phyloP scores from a whole-genome alignment of 176 grass and related monocot genomes.

The Eragrostis curvula region DNA sequence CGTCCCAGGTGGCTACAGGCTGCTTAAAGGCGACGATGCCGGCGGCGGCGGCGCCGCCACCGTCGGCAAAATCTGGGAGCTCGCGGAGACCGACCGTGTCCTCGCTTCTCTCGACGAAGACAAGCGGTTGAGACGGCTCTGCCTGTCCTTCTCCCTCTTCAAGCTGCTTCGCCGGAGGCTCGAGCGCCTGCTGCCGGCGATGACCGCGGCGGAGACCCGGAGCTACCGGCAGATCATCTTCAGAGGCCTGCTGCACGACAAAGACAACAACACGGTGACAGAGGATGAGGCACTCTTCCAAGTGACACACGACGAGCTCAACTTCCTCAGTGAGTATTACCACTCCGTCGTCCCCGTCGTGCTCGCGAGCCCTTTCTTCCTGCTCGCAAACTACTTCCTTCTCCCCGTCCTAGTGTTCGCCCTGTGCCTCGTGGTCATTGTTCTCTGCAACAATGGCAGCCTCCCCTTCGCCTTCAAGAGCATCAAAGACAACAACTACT shows the following conservation, averaged over 20 bases:
- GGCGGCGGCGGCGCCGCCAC: background rate
- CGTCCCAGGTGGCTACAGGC: background rate
- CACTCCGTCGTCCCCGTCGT: background rate
- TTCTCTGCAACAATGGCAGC: conserved; percentile 11
- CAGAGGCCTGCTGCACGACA: background rate
- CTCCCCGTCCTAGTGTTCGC: background rate
- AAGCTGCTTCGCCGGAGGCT: background rate
- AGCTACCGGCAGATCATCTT: background rate
- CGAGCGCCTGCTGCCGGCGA: background rate
- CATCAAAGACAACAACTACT: background rate
- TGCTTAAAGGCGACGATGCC: background rate
- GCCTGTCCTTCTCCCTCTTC: background rate
- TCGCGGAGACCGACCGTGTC: background rate
- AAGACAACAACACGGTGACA: background rate
- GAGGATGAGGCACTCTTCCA: background rate
- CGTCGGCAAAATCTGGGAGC: background rate
- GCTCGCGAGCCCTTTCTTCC: background rate
- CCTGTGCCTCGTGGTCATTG: background rate
- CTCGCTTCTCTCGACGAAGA: background rate
- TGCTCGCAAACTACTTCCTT: background rate
- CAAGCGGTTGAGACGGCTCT: background rate
- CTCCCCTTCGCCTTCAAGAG: background rate
- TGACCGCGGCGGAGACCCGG: background rate
- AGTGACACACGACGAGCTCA: background rate
- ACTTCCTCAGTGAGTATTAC: background rate